Conservation (phyloP, 495 filamentous ascomycete species). For the Penicillium egyptiacum region DNA sequence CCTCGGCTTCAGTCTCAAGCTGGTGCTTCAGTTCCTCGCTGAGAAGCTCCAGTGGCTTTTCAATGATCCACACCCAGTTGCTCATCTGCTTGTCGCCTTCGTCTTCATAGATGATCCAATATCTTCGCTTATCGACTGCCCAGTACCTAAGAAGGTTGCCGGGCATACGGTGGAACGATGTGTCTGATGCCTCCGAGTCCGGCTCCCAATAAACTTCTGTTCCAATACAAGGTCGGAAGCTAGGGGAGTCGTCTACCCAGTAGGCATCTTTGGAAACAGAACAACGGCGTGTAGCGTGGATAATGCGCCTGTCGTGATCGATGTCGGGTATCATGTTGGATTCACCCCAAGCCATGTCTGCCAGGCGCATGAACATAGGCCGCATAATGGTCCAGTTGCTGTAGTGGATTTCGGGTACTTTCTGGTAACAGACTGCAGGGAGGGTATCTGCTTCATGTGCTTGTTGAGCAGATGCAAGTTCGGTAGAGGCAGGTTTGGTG, state of each 20-base stretch:
- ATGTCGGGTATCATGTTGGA: conserved; percentile 9
- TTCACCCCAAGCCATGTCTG: conserved; percentile 14
- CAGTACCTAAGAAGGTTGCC: conserved; percentile 10
- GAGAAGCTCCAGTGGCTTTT: conserved; percentile 15
- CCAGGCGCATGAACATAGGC: conserved; percentile 12
- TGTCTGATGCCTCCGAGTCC: not conserved
- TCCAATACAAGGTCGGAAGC: conserved; percentile 6
- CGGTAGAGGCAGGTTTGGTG: not conserved
- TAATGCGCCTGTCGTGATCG: conserved; percentile 1
- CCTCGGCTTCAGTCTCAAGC: not conserved
- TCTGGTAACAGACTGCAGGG: conserved; percentile 2
- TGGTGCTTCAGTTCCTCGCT: conserved; percentile 5
- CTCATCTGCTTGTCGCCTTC: not conserved
- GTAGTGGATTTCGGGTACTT: not conserved
- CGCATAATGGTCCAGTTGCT: conserved; percentile 11
- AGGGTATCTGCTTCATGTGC: not conserved
- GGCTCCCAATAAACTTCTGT: conserved; percentile 6
- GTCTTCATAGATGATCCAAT: conserved; percentile 8
- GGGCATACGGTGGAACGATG: conserved; percentile 4
- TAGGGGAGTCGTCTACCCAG: conserved; percentile 6
- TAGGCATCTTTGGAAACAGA: conserved; percentile 3
- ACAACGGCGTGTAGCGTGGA: conserved; percentile 10
- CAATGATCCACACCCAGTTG: conserved; percentile 14
- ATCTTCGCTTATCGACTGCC: conserved; percentile 13
- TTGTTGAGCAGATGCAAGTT: not conserved